phyloP scores from a whole-genome alignment of 768 basidiomycete genomes.

The Termitomyces sp. region DNA sequence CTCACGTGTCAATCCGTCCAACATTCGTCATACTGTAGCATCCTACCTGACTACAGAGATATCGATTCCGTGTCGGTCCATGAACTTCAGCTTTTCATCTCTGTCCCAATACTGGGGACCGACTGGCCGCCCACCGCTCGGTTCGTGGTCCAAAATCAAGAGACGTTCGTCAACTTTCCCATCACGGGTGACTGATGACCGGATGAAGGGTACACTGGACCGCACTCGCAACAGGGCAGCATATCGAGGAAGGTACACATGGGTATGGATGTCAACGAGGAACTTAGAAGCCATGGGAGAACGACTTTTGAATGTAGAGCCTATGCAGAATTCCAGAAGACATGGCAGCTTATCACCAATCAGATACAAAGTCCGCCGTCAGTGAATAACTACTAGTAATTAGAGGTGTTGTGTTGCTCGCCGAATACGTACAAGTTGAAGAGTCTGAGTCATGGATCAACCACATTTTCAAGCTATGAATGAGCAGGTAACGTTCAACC shows the following conservation, averaged over 20 bases:
- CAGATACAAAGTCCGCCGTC: conserved; percentile 18
- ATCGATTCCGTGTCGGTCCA: conserved; percentile 81
- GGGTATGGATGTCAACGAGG: conserved; percentile 83
- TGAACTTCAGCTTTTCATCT: conserved; percentile 76
- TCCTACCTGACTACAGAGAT: conserved; percentile 73
- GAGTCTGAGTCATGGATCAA: conserved; percentile 9
- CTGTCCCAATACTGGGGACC: conserved; percentile 83
- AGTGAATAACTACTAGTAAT: background rate
- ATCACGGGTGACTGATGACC: conserved; percentile 42
- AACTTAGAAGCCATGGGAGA: conserved; percentile 31
- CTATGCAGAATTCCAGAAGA: background rate
- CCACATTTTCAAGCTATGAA: conserved; percentile 21
- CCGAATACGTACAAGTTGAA: background rate
- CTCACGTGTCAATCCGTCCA: background rate
- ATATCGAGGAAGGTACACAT: conserved; percentile 83
- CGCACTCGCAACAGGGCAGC: conserved; percentile 67
- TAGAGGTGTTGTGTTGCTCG: background rate
- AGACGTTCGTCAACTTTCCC: conserved; percentile 63
- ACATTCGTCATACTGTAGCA: background rate
- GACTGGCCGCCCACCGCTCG: conserved; percentile 76
- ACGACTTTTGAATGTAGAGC: background rate
- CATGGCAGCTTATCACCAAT: conserved; percentile 9
- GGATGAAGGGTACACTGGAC: conserved; percentile 63
- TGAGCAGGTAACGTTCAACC: conserved; percentile 25
- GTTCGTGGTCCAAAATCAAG: conserved; percentile 78